These are phyloP conservation scores for Endocladia muricata DNA, from an alignment of 31 red algal genomes.

Conservation along the genomic window DNA sequence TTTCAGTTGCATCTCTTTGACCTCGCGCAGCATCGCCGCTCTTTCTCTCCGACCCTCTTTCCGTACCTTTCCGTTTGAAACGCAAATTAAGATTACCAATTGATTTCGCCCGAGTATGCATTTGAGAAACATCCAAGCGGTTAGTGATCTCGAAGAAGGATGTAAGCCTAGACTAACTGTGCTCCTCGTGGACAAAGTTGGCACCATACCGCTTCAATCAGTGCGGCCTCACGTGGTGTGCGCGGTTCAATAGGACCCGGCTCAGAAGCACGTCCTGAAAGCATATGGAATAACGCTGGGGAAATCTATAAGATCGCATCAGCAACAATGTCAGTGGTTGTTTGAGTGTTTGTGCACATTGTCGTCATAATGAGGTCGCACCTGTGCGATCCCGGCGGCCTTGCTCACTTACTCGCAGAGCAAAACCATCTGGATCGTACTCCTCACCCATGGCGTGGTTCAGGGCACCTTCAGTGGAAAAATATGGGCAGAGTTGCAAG, in stretches of 20 bases:
- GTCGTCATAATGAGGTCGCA: too few relatives aligned
- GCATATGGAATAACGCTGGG: constrained; percentile 51
- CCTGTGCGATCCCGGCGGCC: too few relatives aligned
- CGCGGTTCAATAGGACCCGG: constrained; percentile 63
- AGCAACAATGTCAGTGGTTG: background rate
- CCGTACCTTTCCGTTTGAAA: constrained; percentile 38
- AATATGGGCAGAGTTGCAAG: too few relatives aligned
- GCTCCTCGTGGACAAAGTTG: background rate
- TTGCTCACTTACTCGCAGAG: constrained; percentile 52
- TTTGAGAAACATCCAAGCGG: too few relatives aligned
- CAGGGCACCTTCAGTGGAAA: too few relatives aligned
- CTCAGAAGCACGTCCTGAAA: constrained; percentile 61
- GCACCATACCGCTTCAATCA: constrained; percentile 57
- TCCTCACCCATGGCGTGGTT: constrained; percentile 63
- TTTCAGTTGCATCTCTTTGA: constrained; percentile 48
- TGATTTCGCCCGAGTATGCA: too few relatives aligned
- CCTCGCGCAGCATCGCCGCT: constrained; percentile 23
- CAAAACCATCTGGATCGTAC: constrained; percentile 66
- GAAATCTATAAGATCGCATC: constrained; percentile 28
- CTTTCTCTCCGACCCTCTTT: constrained; percentile 52
- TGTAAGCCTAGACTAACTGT: too few relatives aligned
- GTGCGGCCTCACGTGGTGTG: constrained; percentile 51
- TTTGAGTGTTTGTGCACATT: background rate
- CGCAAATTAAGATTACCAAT: background rate
- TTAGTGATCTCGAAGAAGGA: too few relatives aligned